Evolutionary conservation across 176 grass and related monocot species (phyloP).

Genomic region (Poa annua): DNA sequence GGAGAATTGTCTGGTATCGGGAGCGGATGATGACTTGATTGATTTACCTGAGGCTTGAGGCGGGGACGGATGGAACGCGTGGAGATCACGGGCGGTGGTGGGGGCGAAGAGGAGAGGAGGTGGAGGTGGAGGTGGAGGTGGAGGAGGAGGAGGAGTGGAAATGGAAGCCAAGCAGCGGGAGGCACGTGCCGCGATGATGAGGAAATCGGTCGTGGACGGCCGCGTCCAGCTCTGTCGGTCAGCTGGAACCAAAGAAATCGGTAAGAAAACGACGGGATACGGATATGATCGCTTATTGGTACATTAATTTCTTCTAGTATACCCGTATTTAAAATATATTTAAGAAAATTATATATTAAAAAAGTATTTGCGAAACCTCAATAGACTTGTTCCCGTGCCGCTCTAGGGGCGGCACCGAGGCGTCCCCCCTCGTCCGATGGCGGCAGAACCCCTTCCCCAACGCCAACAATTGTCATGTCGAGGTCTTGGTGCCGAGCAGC

Average conservation of each 20-base stretch:
- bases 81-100: constrained; percentile 34
- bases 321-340: too few species aligned
- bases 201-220: background rate
- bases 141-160: background rate
- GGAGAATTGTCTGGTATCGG: background rate
- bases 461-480: too few species aligned
- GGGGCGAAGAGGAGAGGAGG: too few species aligned
- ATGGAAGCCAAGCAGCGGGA: background rate
- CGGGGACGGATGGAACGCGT: constrained; percentile 24
- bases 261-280: background rate
- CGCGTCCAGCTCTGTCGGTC: constrained; percentile 13
- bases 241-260: background rate
- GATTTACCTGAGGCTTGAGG: constrained; percentile 7
- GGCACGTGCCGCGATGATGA: background rate
- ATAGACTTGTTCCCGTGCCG: too few species aligned
- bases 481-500: too few species aligned
- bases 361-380: too few species aligned
- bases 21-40: background rate
- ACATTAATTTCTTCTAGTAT: background rate
- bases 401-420: too few species aligned
- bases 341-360: too few species aligned
- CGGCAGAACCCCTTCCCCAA: too few species aligned
- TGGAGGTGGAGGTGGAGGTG: background rate
- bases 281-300: background rate
- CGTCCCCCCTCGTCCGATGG: too few species aligned